These are phyloP conservation scores for Ziziphus jujuba DNA, from an alignment of 306 rosid species.

Conservation along the genomic window DNA sequence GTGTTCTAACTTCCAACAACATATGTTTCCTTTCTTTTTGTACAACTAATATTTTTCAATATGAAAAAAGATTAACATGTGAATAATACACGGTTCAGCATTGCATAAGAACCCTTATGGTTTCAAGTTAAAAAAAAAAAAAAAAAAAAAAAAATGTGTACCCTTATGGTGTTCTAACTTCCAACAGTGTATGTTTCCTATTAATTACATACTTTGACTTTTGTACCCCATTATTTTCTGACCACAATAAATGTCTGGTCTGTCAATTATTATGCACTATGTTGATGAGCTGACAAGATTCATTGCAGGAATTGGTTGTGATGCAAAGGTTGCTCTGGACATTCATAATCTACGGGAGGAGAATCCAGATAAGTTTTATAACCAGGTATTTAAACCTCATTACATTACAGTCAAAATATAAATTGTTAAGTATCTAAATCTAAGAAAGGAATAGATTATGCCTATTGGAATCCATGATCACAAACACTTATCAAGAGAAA, in stretches of 20 bases:
- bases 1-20: neutral
- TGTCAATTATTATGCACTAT: conserved; percentile 12
- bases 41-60: neutral
- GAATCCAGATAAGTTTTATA: conserved; percentile 95
- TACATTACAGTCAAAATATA: neutral
- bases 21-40: neutral
- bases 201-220: neutral
- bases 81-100: too few species aligned
- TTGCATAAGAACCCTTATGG: neutral
- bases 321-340: conserved; percentile 99
- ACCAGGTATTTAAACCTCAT: conserved; percentile 62
- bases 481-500: neutral
- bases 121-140: too few species aligned
- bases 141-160: too few species aligned
- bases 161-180: neutral
- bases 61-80: too few species aligned
- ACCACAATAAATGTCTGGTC: neutral
- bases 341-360: conserved; percentile 97
- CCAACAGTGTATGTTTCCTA: neutral
- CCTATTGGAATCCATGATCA: neutral
- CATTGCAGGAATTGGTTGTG: conserved; percentile 88
- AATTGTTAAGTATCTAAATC: neutral
- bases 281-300: conserved; percentile 25
- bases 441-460: neutral
- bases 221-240: conserved; percentile 1